Evolutionary conservation across 2,329 filamentous ascomycete genomes (phyloP), one percentile per base, ranked within the genome.

Genomic region (Allantophomopsis lycopodina): DNA sequence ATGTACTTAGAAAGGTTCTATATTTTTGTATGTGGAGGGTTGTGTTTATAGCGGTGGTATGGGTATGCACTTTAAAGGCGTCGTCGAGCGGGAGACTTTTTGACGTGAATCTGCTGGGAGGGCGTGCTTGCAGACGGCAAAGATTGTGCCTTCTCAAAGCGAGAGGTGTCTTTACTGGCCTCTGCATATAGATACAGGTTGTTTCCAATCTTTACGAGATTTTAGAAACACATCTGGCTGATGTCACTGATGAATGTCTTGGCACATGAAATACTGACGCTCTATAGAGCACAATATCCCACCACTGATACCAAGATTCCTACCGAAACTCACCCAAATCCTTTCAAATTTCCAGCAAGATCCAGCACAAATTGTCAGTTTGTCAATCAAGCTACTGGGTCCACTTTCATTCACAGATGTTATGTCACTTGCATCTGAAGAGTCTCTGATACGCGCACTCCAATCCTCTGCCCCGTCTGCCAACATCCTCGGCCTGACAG

Each of bases 401-500:
- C 70, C 73, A 0, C 56, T 78, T 2, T 54, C 57, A 32, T 74
- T 78, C 49, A 60, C 60, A 3, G 61, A 71, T 35, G 59, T 66
- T 13, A 59, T 77, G 45, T 58, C 63, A 2, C 55, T 77, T 7
- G 69, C 71, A 10, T 65, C 70, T 17, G 61, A 68, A 34, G 60
- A 66, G 5, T 60, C 66, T 12, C 54, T 79, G 3, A 56, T 73
- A 36, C 60, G 62, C 31, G 73, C 73, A 17, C 60, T 79, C 13
- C 55, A 55, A 36, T 75, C 73, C 1, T 65, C 70, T 1, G 60
- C 71, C 0, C 64, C 72, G 0, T 68, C 71, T 2, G 71, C 70
- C 21, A 75, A 74, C 50, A 58, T 76, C 13, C 66, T 79, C 17
- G 73, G 66, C 49, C 62, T 79, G 47, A 57, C 64, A 39, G 61